Percentiles rank a stretch among this genome's conserved stretches.
Conservation (phyloP, 768 basidiomycete species). For the Amanita phalloides region DNA sequence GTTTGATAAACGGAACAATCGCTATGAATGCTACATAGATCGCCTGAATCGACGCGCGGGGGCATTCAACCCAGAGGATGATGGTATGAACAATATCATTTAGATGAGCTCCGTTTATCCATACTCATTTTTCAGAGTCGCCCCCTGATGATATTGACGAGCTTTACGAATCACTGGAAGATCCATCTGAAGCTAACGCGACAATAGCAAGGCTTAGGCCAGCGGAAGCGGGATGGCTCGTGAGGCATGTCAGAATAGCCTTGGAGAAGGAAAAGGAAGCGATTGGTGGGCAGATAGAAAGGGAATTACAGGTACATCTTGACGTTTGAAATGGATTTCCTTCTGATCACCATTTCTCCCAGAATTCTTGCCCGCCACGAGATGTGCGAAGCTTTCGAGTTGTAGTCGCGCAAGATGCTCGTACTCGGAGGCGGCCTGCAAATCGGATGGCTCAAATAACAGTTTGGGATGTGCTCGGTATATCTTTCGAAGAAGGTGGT, state of each 20-base stretch:
- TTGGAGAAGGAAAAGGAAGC: constrained; percentile 37
- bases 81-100: constrained; percentile 21
- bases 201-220: constrained; percentile 30
- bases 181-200: constrained; percentile 30
- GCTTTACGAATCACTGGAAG: constrained; percentile 58
- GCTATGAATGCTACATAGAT: constrained; percentile 52
- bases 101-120: constrained; percentile 1
- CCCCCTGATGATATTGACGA: constrained; percentile 40
- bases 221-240: constrained; percentile 54
- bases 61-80: constrained; percentile 24
- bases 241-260: constrained; percentile 37
- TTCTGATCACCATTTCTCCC: constrained; percentile 2
- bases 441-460: constrained; percentile 67
- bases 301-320: constrained; percentile 55
- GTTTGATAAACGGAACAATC: constrained; percentile 42
- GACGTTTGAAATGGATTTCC: neutral
- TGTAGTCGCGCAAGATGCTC: constrained; percentile 53
- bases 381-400: constrained; percentile 71
- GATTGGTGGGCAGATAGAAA: constrained; percentile 51
- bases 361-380: constrained; percentile 61
- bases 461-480: constrained; percentile 64
- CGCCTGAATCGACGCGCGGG: constrained; percentile 51
- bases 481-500: constrained; percentile 41
- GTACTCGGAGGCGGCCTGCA: constrained; percentile 36
- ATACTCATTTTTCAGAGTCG: constrained; percentile 16